Conservation (phyloP, 2,329 filamentous ascomycete species). For the Xylaria sp. region DNA sequence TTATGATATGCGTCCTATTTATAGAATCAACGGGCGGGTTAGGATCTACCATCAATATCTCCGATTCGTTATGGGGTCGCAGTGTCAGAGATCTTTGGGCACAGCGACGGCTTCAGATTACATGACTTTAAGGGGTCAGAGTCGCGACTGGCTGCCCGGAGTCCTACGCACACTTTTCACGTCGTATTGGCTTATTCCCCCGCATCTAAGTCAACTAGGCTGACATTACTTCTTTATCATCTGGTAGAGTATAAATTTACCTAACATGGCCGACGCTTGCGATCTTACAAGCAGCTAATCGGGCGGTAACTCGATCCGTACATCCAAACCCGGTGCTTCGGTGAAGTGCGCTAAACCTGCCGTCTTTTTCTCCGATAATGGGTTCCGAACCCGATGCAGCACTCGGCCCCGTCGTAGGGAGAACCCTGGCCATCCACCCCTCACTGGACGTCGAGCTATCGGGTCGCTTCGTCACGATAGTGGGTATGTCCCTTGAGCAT, state of each 20-base stretch:
- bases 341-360: not conserved
- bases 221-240: not conserved
- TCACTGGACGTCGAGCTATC: constrained; percentile 38
- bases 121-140: not conserved
- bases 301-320: not conserved
- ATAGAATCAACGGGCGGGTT: not conserved
- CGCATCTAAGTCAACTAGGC: not conserved
- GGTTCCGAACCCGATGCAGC: constrained; percentile 22
- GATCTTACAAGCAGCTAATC: not conserved
- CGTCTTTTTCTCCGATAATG: constrained; percentile 4
- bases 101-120: not conserved
- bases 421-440: constrained; percentile 34
- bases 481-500: constrained; percentile 39
- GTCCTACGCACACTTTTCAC: not conserved
- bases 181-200: constrained; percentile 12
- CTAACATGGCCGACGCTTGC: not conserved
- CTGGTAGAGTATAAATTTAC: not conserved
- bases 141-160: not conserved
- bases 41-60: not conserved
- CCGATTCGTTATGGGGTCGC: not conserved
- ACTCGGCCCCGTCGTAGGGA: constrained; percentile 37
- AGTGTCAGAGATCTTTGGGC: not conserved
- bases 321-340: not conserved
- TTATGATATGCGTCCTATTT: not conserved
- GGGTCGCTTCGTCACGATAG: constrained; percentile 42